phyloP scores from a whole-genome alignment of 306 rosid genomes.

The Dalbergia cochinchinensis region DNA sequence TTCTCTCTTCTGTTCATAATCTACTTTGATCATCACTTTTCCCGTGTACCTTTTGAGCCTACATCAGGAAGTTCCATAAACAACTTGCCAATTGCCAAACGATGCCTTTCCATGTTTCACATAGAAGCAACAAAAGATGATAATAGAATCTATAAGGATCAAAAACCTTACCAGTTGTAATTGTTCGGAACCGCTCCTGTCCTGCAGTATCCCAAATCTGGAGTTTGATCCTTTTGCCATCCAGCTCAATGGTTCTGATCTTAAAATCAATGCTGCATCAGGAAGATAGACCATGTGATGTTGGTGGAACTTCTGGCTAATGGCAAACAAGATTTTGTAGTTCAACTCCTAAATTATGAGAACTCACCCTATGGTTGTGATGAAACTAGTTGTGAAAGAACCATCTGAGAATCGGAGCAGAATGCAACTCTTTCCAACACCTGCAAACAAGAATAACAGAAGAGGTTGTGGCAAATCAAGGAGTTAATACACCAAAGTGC shows the following conservation, averaged over 20 bases:
- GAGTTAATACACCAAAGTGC: not conserved
- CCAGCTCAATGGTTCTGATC: slow-evolving; percentile 92
- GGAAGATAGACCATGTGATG: slow-evolving; percentile 41
- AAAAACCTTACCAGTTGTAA: slow-evolving; percentile 78
- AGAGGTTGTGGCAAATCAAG: slow-evolving; percentile 16
- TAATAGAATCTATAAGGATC: slow-evolving; percentile 2
- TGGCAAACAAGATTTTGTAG: slow-evolving; percentile 8
- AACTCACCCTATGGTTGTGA: slow-evolving; percentile 92
- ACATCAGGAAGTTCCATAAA: slow-evolving; percentile 29
- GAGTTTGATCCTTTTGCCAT: slow-evolving; percentile 91
- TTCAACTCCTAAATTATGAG: slow-evolving; percentile 35
- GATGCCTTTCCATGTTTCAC: not conserved
- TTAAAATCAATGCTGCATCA: slow-evolving; percentile 91
- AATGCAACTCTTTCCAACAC: slow-evolving; percentile 99
- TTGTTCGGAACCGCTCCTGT: slow-evolving; percentile 95
- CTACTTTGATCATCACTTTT: not conserved
- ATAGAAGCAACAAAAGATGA: slow-evolving; percentile 30
- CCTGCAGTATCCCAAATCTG: slow-evolving; percentile 99
- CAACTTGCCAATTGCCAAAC: not conserved
- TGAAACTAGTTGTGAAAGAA: slow-evolving; percentile 93
- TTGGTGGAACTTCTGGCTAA: slow-evolving; percentile 33
- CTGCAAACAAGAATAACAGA: slow-evolving; percentile 57
- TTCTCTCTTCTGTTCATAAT: not conserved
- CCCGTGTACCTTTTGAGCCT: not conserved
- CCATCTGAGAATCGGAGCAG: slow-evolving; percentile 98